A percentile compares a stretch with the other conserved stretches of the same genome.
These are phyloP conservation scores for Podaxis rugospora DNA, from an alignment of 768 basidiomycete species.

Conservation along the genomic window DNA sequence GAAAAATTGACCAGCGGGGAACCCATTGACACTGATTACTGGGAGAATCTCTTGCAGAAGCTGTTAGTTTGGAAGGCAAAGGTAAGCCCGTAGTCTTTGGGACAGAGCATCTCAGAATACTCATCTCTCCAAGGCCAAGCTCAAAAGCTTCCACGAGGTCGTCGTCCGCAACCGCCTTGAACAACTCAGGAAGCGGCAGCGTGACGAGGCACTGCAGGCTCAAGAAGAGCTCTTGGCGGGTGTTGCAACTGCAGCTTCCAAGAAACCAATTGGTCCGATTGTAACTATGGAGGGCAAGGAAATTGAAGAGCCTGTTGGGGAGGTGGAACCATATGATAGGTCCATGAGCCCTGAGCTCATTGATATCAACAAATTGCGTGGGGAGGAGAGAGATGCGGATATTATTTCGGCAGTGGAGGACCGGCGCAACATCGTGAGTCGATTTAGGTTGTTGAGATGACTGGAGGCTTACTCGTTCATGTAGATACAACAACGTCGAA, in stretches of 20 bases:
- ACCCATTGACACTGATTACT: slow-evolving; percentile 95
- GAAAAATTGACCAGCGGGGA: slow-evolving; percentile 87
- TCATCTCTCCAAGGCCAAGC: slow-evolving; percentile 60
- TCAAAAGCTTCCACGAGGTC: slow-evolving; percentile 90
- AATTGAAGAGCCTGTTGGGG: slow-evolving; percentile 43
- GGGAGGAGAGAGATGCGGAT: slow-evolving; percentile 80
- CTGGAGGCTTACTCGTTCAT: slow-evolving; percentile 3
- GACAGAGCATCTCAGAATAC: slow-evolving; percentile 6
- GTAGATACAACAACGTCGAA: slow-evolving; percentile 75
- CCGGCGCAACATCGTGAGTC: slow-evolving; percentile 55
- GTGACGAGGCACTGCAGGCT: slow-evolving; percentile 92
- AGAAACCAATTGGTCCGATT: slow-evolving; percentile 28
- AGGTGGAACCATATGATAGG: slow-evolving; percentile 76
- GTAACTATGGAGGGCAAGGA: slow-evolving; percentile 26
- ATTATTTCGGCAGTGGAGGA: slow-evolving; percentile 71
- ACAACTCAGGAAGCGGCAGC: slow-evolving; percentile 90
- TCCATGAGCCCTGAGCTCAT: slow-evolving; percentile 83
- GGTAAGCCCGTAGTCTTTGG: slow-evolving; percentile 36
- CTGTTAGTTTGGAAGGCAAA: slow-evolving; percentile 97
- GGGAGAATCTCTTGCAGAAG: slow-evolving; percentile 91
- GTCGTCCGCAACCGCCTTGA: slow-evolving; percentile 95
- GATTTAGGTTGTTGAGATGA: neutral
- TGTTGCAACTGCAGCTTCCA: slow-evolving; percentile 57
- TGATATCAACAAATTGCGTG: slow-evolving; percentile 62
- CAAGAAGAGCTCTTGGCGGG: slow-evolving; percentile 87